These are phyloP conservation scores for Neofusicoccum ribis DNA, from an alignment of 2,329 filamentous ascomycete genomes.

Conservation along the genomic window DNA sequence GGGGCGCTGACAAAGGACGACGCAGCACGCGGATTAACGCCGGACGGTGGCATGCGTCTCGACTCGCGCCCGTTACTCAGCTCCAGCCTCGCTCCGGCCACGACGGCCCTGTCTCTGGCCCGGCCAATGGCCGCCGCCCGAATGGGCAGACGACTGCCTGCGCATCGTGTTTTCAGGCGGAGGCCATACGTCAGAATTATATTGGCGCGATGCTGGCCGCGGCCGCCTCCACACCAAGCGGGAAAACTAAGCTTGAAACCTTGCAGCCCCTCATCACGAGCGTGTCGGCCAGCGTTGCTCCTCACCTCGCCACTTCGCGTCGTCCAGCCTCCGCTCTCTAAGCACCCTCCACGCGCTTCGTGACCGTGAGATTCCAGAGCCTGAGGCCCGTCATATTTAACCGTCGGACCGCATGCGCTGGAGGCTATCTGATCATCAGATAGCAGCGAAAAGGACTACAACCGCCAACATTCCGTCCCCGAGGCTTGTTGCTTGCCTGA, in stretches of 20 bases:
- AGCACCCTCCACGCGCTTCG: background rate
- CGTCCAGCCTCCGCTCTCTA: background rate
- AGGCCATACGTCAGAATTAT: slow-evolving; percentile 3
- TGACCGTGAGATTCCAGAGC: background rate
- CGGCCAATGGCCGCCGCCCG: background rate
- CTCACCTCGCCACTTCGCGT: background rate
- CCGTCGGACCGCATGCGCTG: background rate
- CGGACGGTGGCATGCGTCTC: no score
- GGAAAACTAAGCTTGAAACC: no score
- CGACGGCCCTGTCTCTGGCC: no score
- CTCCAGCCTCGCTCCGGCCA: no score
- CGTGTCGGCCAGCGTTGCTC: background rate
- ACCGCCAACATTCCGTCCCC: background rate
- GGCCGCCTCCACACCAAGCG: background rate
- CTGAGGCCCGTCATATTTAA: background rate
- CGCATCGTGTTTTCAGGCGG: background rate
- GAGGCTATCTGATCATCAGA: background rate
- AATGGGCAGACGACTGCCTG: background rate
- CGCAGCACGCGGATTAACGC: no score
- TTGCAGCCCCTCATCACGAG: background rate
- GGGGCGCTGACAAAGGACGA: background rate
- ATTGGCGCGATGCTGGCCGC: background rate
- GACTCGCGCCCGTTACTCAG: no score
- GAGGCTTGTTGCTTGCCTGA: background rate
- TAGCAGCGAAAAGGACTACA: background rate